A percentile compares a stretch with the other conserved stretches of the same genome.
These are phyloP conservation scores for Solanum sparsipilum DNA, from an alignment of 257 asterid species.

Conservation along the genomic window DNA sequence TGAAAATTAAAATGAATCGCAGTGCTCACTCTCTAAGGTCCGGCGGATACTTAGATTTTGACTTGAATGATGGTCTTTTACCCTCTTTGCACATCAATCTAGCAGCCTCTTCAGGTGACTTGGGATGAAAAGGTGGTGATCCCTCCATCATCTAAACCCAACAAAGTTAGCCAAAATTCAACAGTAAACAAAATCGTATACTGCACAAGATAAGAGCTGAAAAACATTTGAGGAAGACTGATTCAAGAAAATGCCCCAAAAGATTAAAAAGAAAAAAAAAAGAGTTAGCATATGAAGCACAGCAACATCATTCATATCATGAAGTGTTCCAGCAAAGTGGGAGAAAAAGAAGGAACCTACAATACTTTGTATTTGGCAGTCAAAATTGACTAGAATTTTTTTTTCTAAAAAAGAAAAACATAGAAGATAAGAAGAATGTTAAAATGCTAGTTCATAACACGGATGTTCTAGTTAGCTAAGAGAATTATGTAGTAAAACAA, in stretches of 20 bases:
- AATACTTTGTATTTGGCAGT: neutral
- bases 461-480: neutral
- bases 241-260: neutral
- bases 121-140: slow-evolving; percentile 59
- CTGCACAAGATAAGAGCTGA: neutral
- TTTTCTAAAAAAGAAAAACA: too few relatives aligned
- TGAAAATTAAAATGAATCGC: neutral
- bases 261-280: neutral
- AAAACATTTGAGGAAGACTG: neutral
- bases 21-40: slow-evolving; percentile 73
- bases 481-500: neutral
- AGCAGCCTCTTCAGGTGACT: slow-evolving; percentile 60
- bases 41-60: slow-evolving; percentile 67
- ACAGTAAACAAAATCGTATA: neutral
- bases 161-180: neutral
- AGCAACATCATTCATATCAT: neutral
- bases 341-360: neutral
- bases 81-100: slow-evolving; percentile 57
- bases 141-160: slow-evolving; percentile 85
- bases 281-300: neutral
- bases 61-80: slow-evolving; percentile 74
- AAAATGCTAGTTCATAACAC: neutral
- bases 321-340: neutral
- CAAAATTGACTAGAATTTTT: neutral
- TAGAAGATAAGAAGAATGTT: neutral